Conservation (phyloP, 441 rosid genomes). For the Bruguiera hainesii region DNA sequence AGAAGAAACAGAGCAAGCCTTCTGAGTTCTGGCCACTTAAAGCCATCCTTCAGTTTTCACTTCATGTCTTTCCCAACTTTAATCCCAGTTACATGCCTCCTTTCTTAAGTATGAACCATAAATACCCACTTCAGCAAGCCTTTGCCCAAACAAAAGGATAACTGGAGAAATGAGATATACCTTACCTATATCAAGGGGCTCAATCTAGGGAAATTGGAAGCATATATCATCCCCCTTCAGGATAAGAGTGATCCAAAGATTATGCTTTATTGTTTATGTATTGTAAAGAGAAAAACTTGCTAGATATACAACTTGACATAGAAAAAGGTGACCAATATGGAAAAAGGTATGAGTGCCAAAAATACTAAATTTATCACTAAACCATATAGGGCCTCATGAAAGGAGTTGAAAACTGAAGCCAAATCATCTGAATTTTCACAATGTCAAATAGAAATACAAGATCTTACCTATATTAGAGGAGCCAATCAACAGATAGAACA, state of each 20-base stretch:
- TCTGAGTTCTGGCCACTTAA: not conserved
- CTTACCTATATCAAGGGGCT: not conserved
- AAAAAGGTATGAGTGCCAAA: not conserved
- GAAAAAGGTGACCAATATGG: not conserved
- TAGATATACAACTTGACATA: too few relatives aligned
- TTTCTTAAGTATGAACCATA: not conserved
- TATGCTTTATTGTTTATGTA: not conserved
- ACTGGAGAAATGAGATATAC: not conserved
- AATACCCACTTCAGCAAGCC: not conserved
- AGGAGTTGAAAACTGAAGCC: not conserved
- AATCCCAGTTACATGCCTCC: not conserved
- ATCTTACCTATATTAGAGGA: constrained; percentile 53
- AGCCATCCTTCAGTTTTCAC: not conserved
- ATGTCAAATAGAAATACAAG: constrained; percentile 7
- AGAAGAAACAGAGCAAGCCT: not conserved
- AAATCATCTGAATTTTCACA: not conserved
- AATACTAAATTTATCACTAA: not conserved
- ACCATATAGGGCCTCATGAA: not conserved
- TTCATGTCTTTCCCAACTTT: not conserved
- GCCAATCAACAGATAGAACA: constrained; percentile 61
- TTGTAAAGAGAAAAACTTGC: not conserved
- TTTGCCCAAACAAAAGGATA: not conserved
- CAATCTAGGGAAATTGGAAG: not conserved
- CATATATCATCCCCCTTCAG: not conserved
- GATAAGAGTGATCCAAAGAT: not conserved